Evolutionary conservation across 345 rosid species (phyloP).

Genomic region (Ricinus communis): DNA sequence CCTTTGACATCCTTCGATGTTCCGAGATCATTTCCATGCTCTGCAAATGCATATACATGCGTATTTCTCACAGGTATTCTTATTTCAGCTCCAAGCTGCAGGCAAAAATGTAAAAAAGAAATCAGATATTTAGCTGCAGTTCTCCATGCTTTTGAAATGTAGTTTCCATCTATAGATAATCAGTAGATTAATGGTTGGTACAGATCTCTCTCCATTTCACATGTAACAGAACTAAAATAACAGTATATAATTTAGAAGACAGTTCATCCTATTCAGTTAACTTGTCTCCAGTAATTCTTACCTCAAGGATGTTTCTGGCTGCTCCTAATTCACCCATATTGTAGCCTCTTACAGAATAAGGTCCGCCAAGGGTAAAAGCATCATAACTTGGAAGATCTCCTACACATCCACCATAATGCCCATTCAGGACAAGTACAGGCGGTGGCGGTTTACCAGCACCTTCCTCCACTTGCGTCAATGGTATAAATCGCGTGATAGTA

Average conservation of each 20-base stretch:
- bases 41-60: constrained; percentile 79
- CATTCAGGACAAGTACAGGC: constrained; percentile 87
- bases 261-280: too few species aligned
- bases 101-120: constrained; percentile 5
- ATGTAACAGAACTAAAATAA: too few species aligned
- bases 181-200: too few species aligned
- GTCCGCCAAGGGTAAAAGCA: constrained; percentile 97
- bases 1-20: constrained; percentile 96
- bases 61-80: constrained; percentile 86
- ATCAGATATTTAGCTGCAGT: constrained; percentile 7
- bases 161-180: not conserved
- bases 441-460: constrained; percentile 83
- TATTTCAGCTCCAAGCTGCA: constrained; percentile 93
- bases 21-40: constrained; percentile 96
- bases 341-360: constrained; percentile 96
- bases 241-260: too few species aligned
- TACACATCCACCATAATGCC: constrained; percentile 98
- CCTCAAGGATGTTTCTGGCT: constrained; percentile 53
- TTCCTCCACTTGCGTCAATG: constrained; percentile 81
- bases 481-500: constrained; percentile 80
- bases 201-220: too few species aligned
- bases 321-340: constrained; percentile 97
- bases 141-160: not conserved
- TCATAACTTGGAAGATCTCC: constrained; percentile 99
- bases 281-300: constrained; percentile 25